Conservation (phyloP, 2,329 filamentous ascomycete genomes). For the Hypoxylon sp. region DNA sequence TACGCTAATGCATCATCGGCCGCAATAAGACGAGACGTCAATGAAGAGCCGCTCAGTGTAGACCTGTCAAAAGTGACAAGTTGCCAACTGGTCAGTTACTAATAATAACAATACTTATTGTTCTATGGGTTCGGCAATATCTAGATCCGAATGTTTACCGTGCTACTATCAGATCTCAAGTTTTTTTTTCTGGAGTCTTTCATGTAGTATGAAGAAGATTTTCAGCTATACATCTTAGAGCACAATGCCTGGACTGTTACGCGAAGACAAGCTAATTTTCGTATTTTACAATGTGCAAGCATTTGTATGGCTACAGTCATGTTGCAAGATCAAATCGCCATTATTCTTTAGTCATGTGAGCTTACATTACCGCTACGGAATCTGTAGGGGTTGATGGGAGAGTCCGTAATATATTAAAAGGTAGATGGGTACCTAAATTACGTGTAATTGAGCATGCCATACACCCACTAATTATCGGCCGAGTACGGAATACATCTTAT, state of each 20-base stretch:
- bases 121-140: neutral
- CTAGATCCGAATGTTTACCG: neutral
- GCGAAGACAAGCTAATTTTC: neutral
- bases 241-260: neutral
- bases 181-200: neutral
- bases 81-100: neutral
- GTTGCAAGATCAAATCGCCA: neutral
- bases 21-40: slow-evolving; percentile 15
- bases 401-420: slow-evolving; percentile 1
- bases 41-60: slow-evolving; percentile 21
- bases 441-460: slow-evolving; percentile 1
- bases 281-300: neutral
- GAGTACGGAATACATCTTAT: neutral
- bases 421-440: neutral
- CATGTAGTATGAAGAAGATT: neutral
- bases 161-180: neutral
- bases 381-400: slow-evolving; percentile 6
- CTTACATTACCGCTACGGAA: slow-evolving; percentile 1
- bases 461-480: slow-evolving; percentile 1
- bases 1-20: slow-evolving; percentile 35
- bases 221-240: slow-evolving; percentile 1
- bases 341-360: neutral
- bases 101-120: slow-evolving; percentile 1
- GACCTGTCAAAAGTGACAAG: neutral
- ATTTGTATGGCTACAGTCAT: neutral